Percentiles rank a stretch among this genome's conserved stretches.
Evolutionary conservation across 257 asterid genomes (phyloP).

Genomic region (Salvia splendens): DNA sequence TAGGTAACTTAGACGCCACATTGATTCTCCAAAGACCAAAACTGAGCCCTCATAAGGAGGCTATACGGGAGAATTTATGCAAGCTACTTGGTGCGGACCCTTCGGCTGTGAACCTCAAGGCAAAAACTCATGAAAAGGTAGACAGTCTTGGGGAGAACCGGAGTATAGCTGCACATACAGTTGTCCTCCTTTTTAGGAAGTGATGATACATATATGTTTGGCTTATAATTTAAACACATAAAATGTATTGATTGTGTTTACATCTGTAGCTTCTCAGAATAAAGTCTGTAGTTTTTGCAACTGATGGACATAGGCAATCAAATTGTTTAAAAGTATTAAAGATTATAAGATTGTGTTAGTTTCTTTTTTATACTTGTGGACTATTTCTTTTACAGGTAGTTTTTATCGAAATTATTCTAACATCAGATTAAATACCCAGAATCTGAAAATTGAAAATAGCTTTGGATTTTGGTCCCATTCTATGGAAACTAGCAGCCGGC

Average conservation of each 20-base stretch:
- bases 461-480: too few species aligned
- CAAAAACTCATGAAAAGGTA: conserved; percentile 95
- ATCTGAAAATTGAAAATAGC: too few species aligned
- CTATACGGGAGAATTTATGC: conserved; percentile 72
- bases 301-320: conserved; percentile 3
- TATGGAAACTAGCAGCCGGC: too few species aligned
- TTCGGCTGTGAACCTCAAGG: conserved; percentile 79
- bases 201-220: conserved; percentile 18
- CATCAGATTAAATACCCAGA: too few species aligned
- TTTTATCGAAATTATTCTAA: too few species aligned
- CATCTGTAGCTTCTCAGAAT: not conserved
- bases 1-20: conserved; percentile 87
- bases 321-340: not conserved
- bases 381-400: too few species aligned
- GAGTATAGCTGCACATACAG: conserved; percentile 95
- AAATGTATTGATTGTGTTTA: conserved; percentile 1
- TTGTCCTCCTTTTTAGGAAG: conserved; percentile 81
- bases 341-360: too few species aligned
- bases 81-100: conserved; percentile 84
- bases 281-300: not conserved
- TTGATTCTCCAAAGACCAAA: conserved; percentile 93
- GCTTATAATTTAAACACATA: conserved; percentile 34
- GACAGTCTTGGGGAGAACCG: conserved; percentile 98
- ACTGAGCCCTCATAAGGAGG: conserved; percentile 90
- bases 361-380: too few species aligned